Evolutionary conservation across 2,329 filamentous ascomycete species (phyloP).

Genomic region (Aspergillus niger): DNA sequence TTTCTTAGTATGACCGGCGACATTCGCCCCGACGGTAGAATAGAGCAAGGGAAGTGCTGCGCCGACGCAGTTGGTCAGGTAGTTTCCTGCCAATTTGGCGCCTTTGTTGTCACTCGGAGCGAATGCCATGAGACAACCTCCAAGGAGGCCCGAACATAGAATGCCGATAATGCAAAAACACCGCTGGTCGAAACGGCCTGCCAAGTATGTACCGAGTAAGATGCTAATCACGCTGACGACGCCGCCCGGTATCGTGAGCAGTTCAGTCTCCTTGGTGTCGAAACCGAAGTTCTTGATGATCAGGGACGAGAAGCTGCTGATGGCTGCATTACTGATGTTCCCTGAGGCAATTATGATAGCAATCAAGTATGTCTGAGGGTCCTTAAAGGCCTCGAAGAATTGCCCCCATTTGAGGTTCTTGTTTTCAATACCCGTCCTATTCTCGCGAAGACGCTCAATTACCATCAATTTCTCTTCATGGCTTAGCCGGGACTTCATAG

Average conservation of each 20-base stretch:
- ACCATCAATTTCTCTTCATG: constrained; percentile 40
- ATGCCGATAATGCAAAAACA: constrained; percentile 42
- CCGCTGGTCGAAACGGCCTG: constrained; percentile 43
- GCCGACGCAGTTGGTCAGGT: constrained; percentile 45
- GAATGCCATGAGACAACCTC: constrained; percentile 47
- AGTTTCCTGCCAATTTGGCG: constrained; percentile 44
- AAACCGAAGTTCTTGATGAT: constrained; percentile 48
- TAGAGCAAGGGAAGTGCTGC: constrained; percentile 44
- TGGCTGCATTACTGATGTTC: constrained; percentile 46
- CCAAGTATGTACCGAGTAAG: constrained; percentile 37
- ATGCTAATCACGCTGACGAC: constrained; percentile 44
- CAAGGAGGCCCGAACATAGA: constrained; percentile 46
- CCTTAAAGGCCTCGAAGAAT: constrained; percentile 47
- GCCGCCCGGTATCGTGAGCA: constrained; percentile 47
- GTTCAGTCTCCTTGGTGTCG: constrained; percentile 45
- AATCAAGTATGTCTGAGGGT: constrained; percentile 49
- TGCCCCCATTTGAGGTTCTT: constrained; percentile 53
- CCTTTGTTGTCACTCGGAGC: constrained; percentile 37
- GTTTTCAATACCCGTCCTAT: constrained; percentile 55
- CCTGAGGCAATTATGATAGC: constrained; percentile 36
- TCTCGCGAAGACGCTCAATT: constrained; percentile 47
- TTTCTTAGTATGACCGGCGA: constrained; percentile 54
- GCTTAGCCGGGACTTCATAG: constrained; percentile 41
- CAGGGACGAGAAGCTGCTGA: constrained; percentile 47
- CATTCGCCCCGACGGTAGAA: constrained; percentile 47